Base-by-base conservation (phyloP, 1,284 basidiomycete species). In the Moesziomyces antarcticus region DNA sequence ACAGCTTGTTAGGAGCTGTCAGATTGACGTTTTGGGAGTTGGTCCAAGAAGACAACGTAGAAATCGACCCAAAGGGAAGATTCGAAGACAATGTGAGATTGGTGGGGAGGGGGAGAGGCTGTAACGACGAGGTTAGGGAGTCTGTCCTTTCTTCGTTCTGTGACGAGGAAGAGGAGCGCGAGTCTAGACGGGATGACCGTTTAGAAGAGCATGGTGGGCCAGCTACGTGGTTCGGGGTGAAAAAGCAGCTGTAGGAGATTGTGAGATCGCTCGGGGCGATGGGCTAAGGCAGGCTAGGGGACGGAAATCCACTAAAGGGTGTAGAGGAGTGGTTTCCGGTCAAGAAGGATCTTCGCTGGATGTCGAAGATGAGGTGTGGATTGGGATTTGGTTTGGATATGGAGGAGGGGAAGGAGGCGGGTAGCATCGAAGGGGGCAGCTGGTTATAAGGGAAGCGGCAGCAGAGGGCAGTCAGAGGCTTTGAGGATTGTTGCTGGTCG, bases 181-280 rank as follows among this genome's bases (percentile, higher is more conserved):
- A 48, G 49, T 73, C 71, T 73, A 61, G 61, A 61, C 62, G 61
- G 71, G 61, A 48, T 47, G 53, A 46, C 65, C 71, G 71, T 65
- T 73, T 73, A 73, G 71, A 73, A 73, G 65, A 69, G 51, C 71
- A 73, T 73, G 65, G 55, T 73, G 71, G 71, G 71, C 71, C 71
- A 73, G 55, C 71, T 64, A 59, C 62, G 71, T 73, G 71, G 71
- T 73, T 60, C 51, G 54, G 30, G 67, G 61, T 61, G 54, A 69
- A 44, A 43, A 48, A 73, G 53, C 61, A 58, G 65, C 71, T 69
- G 61, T 65, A 75, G 63, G 67, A 72, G 53, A 70, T 75, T 52
- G 63, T 70, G 51, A 13, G 47, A 60, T 41, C 52, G 63, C 58
- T 44, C 50, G 22, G 35, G 56, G 62, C 63, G 59, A 66, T 60